Conservation (phyloP, 495 filamentous ascomycete genomes). For the Xylaria palmicola region DNA sequence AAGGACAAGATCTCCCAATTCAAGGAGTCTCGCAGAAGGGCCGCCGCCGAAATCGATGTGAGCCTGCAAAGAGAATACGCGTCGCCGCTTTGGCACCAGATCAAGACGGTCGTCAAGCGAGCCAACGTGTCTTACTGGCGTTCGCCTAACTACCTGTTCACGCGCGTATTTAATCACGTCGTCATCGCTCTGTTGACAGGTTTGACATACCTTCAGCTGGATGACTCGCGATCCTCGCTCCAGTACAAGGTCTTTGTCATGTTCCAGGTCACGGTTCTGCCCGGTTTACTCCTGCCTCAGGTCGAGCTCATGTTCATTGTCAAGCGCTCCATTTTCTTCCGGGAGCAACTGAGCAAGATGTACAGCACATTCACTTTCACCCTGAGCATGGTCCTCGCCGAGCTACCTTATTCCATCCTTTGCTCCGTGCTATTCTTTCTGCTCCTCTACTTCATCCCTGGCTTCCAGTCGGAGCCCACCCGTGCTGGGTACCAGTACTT, state of each 20-base stretch:
- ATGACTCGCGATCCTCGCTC: conserved; percentile 63
- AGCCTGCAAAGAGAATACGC: conserved; percentile 67
- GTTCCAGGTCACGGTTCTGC: conserved; percentile 77
- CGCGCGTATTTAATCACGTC: conserved; percentile 73
- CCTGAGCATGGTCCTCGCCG: conserved; percentile 67
- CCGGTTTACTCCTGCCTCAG: conserved; percentile 72
- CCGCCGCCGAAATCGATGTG: conserved; percentile 39
- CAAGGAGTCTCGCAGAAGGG: conserved; percentile 56
- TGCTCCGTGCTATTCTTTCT: conserved; percentile 75
- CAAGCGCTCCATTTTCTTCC: conserved; percentile 73
- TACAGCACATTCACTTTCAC: conserved; percentile 74
- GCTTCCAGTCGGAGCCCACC: conserved; percentile 51
- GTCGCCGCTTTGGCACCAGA: conserved; percentile 69
- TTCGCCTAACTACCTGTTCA: conserved; percentile 68
- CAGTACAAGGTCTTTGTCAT: conserved; percentile 82
- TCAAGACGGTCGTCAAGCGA: conserved; percentile 62
- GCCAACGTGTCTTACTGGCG: conserved; percentile 71
- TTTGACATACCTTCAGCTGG: conserved; percentile 67
- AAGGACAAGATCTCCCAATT: conserved; percentile 68
- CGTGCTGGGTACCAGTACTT: conserved; percentile 81
- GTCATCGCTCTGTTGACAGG: conserved; percentile 72
- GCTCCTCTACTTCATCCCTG: conserved; percentile 72
- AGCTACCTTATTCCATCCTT: conserved; percentile 72
- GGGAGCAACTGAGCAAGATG: conserved; percentile 74
- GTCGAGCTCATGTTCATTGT: conserved; percentile 74